phyloP scores from a whole-genome alignment of 225 moss, liverwort and hornwort genomes.

The Takakia lepidozioides region DNA sequence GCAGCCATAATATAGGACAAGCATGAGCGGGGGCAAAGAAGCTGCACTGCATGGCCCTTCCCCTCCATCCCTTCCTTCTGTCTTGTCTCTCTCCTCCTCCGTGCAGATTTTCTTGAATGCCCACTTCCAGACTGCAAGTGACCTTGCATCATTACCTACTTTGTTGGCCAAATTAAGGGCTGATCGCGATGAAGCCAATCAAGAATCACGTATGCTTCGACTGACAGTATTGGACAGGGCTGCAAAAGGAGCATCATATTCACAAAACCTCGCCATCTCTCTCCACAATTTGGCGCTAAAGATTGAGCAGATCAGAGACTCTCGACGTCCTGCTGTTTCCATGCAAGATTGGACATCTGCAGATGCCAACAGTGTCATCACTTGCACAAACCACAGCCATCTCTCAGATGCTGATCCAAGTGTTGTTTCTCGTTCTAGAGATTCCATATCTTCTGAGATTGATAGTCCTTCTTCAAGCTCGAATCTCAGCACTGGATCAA shows the following conservation, averaged over 20 bases:
- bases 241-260: conserved; percentile 17
- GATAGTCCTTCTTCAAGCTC: no score
- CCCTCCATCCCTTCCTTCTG: conserved; percentile 10
- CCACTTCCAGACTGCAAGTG: conserved; percentile 26
- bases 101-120: conserved; percentile 24
- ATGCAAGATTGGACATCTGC: not conserved
- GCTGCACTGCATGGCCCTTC: no score
- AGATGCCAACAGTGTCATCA: not conserved
- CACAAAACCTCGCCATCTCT: conserved; percentile 11
- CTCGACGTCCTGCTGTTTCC: conserved; percentile 10
- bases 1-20: no score
- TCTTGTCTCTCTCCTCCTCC: conserved; percentile 21
- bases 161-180: conserved; percentile 20
- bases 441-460: no score
- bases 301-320: conserved; percentile 18
- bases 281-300: conserved; percentile 14
- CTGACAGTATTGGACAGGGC: conserved; percentile 17
- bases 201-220: conserved; percentile 18
- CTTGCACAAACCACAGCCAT: no score
- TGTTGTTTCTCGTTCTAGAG: not conserved
- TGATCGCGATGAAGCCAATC: conserved; percentile 22
- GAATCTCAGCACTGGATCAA: no score
- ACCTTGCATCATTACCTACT: conserved; percentile 24
- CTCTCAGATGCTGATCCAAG: no score
- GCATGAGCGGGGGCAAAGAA: conserved; percentile 1